A percentile compares a stretch with the other conserved stretches of the same genome.
Evolutionary conservation across 129 eudicot species (phyloP).

Genomic region (Calendula officinalis): DNA sequence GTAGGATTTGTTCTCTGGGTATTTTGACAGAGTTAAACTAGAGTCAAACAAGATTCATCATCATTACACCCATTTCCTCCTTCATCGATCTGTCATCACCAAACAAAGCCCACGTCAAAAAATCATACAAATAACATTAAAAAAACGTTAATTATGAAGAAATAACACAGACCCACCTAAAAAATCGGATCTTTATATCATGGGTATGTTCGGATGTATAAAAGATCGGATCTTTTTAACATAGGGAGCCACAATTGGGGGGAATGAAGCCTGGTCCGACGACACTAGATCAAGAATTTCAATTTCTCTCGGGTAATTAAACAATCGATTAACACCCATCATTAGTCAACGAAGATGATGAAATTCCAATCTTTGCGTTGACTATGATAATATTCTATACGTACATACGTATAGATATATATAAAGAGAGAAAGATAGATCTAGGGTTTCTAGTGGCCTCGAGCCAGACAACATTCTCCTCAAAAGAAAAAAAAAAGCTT

Average conservation of each 20-base stretch:
- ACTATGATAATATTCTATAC: constrained; percentile 4
- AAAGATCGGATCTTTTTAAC: constrained; percentile 16
- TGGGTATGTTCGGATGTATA: neutral
- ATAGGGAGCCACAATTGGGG: constrained; percentile 51
- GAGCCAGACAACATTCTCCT: constrained; percentile 93
- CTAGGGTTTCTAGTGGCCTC: constrained; percentile 48
- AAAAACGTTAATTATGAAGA: neutral
- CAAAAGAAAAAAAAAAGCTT: constrained; percentile 40
- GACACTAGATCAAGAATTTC: constrained; percentile 28
- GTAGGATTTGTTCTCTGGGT: constrained; percentile 28
- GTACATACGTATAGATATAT: neutral
- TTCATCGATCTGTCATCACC: constrained; percentile 20
- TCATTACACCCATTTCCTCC: constrained; percentile 22
- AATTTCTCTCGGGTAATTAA: neutral
- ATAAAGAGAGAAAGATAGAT: constrained; percentile 4
- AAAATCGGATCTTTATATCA: neutral
- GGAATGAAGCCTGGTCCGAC: constrained; percentile 99
- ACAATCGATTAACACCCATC: constrained; percentile 9
- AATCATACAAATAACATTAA: neutral
- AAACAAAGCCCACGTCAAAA: constrained; percentile 1
- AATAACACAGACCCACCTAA: constrained; percentile 17
- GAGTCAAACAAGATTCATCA: constrained; percentile 23
- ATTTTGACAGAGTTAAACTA: constrained; percentile 34
- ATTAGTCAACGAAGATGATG: constrained; percentile 9
- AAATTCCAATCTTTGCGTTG: constrained; percentile 1